Evolutionary conservation across 495 filamentous ascomycete genomes (phyloP), one percentile per base, ranked within the genome.

Genomic region (Parmelia sp.): DNA sequence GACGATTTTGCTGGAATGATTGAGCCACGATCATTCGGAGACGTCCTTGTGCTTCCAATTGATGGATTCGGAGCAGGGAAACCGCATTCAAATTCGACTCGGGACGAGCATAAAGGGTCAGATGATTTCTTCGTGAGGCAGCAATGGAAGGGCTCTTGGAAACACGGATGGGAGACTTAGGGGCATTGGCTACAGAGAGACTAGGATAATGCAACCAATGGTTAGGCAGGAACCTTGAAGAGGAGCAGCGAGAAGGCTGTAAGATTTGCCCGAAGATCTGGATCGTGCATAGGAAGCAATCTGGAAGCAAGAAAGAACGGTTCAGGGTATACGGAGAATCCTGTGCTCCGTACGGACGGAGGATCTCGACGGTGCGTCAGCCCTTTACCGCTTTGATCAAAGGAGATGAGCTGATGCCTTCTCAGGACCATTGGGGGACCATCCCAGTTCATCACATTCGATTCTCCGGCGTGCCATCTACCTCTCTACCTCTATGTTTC

Each of bases 41-140:
- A 65, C 31, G 68, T 79, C 27, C 61, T 79, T 37, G 72, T 79
- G 31, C 68, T 78, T 60, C 78, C 77, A 4, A 73, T 72, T 35
- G 71, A 73, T 36, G 71, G 75, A 21, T 80, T 79, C 66, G 77
- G 74, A 14, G 69, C 73, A 17, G 66, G 62, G 15, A 21, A 64
- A 37, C 31, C 51, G 8, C 56, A 60, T 57, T 68, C 62, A 19
- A 47, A 47, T 27, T 65, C 62, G 39, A 31, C 49, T 31, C 25
- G 27, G 40, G 37, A 61, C 17, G 58, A 45, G 19, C n/a, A 29
- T 19, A 14, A 25, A 11, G 45, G 35, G 21, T 33, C 58, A 47
- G 36, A 25, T 2, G 37, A 61, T 21, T 35, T 45, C 23, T 29
- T 19, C 19, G 35, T 61, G 25, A 40, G n/a, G 40, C 58, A 45